These are phyloP conservation scores for Monilinia aucupariae DNA, from an alignment of 2,329 filamentous ascomycete genomes.

Conservation along the genomic window DNA sequence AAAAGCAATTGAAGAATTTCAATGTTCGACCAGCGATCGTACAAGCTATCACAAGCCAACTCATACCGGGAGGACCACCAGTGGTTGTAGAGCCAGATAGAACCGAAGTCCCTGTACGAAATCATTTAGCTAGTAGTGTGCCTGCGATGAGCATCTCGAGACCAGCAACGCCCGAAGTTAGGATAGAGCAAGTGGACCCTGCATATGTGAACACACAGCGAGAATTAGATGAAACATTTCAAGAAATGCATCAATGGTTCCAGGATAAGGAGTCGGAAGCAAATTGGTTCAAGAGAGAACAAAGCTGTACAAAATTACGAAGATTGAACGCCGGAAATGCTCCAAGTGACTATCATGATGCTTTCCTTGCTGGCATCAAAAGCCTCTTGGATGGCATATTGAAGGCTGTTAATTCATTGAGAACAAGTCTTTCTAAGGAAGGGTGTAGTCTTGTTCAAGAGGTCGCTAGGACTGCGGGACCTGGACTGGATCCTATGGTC, in stretches of 20 bases:
- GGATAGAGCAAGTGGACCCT: conserved; percentile 68
- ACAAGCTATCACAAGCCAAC: conserved; percentile 69
- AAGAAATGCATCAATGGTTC: conserved; percentile 73
- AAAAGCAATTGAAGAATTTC: conserved; percentile 76
- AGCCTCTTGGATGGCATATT: conserved; percentile 78
- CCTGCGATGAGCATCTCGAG: conserved; percentile 42
- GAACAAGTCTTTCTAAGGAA: conserved; percentile 86
- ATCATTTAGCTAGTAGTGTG: conserved; percentile 46
- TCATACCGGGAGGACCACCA: conserved; percentile 48
- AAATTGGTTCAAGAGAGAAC: conserved; percentile 86
- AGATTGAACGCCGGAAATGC: conserved; percentile 79
- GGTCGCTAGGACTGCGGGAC: conserved; percentile 67
- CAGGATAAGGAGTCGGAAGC: conserved; percentile 85
- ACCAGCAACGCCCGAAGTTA: conserved; percentile 59
- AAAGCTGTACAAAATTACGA: conserved; percentile 70
- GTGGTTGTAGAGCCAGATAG: conserved; percentile 28
- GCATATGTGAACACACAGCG: conserved; percentile 76
- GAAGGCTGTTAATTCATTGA: conserved; percentile 74
- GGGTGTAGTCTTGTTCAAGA: conserved; percentile 82
- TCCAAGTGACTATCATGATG: conserved; percentile 65
- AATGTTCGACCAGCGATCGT: conserved; percentile 85
- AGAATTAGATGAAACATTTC: conserved; percentile 83
- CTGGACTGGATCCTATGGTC: conserved; percentile 79
- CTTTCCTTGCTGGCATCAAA: conserved; percentile 67
- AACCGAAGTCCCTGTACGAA: conserved; percentile 40